A percentile compares a stretch with the other conserved stretches of the same genome.
phyloP scores from a whole-genome alignment of 2,329 filamentous ascomycete species.

The Emmonsiellopsis sp. region DNA sequence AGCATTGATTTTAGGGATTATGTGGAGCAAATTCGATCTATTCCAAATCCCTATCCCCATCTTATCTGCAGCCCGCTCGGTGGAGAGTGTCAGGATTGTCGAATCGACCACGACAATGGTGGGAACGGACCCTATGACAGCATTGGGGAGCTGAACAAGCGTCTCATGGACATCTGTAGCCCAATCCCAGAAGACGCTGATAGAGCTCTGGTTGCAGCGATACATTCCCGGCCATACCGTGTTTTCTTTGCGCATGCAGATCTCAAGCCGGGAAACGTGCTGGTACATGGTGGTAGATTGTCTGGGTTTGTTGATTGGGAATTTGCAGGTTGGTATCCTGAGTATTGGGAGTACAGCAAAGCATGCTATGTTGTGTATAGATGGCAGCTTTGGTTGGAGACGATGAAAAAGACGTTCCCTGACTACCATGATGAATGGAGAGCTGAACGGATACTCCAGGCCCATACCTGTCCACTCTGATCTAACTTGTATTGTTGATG shows the following conservation, averaged over 20 bases:
- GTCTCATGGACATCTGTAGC: constrained; percentile 3
- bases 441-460: constrained; percentile 1
- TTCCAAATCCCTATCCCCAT: constrained; percentile 5
- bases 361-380: not conserved
- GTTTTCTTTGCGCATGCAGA: constrained; percentile 2
- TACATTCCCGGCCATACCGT: constrained; percentile 1
- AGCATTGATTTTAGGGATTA: constrained; percentile 2
- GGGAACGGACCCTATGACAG: constrained; percentile 3
- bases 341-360: not conserved
- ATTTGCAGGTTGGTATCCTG: not conserved
- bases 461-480: not conserved
- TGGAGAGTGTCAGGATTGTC: constrained; percentile 5
- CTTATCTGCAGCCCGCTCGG: constrained; percentile 3
- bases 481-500: not conserved
- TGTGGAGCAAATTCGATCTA: constrained; percentile 2
- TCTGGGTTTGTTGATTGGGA: constrained; percentile 1
- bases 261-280: constrained; percentile 1
- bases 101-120: constrained; percentile 2
- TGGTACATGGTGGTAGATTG: constrained; percentile 1
- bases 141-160: constrained; percentile 1
- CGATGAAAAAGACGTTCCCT: not conserved
- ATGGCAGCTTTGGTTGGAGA: constrained; percentile 1
- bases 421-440: not conserved
- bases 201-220: constrained; percentile 1
- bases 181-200: constrained; percentile 3